Conservation (phyloP, 257 asterid genomes). For the Fraxinus quadrangulata region DNA sequence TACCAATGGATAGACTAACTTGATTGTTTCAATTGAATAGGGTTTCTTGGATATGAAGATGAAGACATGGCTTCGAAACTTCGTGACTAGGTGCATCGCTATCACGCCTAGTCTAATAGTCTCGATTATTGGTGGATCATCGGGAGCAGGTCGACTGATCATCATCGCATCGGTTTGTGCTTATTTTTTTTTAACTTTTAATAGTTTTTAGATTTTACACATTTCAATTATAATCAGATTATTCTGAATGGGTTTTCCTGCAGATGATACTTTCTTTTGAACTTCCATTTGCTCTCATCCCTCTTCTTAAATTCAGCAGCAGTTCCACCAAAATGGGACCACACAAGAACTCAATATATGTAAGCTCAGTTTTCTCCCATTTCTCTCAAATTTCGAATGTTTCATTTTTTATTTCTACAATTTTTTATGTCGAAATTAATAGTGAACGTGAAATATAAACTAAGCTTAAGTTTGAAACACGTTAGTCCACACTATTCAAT, state of each 20-base stretch:
- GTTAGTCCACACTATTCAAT: too few relatives aligned
- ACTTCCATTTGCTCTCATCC: constrained; percentile 82
- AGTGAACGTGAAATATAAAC: too few relatives aligned
- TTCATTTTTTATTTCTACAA: neutral
- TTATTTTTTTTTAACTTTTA: neutral
- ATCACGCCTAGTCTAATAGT: constrained; percentile 85
- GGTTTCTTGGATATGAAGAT: constrained; percentile 84
- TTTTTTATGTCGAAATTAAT: neutral
- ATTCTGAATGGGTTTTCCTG: neutral
- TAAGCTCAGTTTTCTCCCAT: constrained; percentile 32
- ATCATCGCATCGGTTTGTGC: constrained; percentile 87
- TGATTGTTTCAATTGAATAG: constrained; percentile 26
- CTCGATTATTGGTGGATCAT: constrained; percentile 79
- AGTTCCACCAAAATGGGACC: constrained; percentile 85
- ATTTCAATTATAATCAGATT: neutral
- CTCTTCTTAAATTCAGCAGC: constrained; percentile 78
- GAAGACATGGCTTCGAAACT: constrained; percentile 72
- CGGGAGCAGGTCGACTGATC: constrained; percentile 83
- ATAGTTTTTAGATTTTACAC: neutral
- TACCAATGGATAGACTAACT: neutral
- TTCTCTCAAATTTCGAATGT: neutral
- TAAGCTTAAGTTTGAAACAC: too few relatives aligned
- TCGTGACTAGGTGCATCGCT: constrained; percentile 80
- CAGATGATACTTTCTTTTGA: constrained; percentile 95
- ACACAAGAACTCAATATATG: constrained; percentile 77